Evolutionary conservation across 1,284 basidiomycete species (phyloP).

Genomic region (Vanrija sp.): DNA sequence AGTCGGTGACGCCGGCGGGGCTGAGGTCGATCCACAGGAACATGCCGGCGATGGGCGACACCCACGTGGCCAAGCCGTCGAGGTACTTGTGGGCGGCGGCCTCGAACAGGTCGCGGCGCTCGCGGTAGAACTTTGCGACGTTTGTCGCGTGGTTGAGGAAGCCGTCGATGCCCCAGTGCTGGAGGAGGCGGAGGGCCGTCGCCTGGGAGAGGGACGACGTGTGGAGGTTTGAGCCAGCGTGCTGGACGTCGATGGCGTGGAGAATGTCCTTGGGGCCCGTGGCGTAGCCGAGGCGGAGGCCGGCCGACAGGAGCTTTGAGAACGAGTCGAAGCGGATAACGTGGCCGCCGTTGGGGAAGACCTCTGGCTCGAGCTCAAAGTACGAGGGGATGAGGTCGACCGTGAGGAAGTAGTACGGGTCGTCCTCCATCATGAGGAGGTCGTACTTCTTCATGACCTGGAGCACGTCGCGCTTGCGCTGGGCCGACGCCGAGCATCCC

Average conservation of each 20-base stretch:
- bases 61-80: slow-evolving; percentile 74
- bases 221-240: slow-evolving; percentile 65
- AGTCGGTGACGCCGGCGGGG: slow-evolving; percentile 55
- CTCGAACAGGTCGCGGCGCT: slow-evolving; percentile 75
- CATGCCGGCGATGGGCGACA: slow-evolving; percentile 80
- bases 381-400: slow-evolving; percentile 61
- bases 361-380: slow-evolving; percentile 64
- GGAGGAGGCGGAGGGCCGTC: slow-evolving; percentile 65
- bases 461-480: slow-evolving; percentile 74
- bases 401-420: slow-evolving; percentile 53
- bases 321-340: slow-evolving; percentile 83
- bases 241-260: slow-evolving; percentile 66
- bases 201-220: slow-evolving; percentile 72
- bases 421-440: slow-evolving; percentile 80
- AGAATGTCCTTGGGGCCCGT: slow-evolving; percentile 73
- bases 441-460: slow-evolving; percentile 68
- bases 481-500: slow-evolving; percentile 67
- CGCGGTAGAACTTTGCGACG: slow-evolving; percentile 74
- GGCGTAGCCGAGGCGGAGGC: slow-evolving; percentile 63
- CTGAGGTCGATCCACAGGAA: slow-evolving; percentile 69
- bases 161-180: slow-evolving; percentile 71
- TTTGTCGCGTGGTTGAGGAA: slow-evolving; percentile 68
- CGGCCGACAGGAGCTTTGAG: slow-evolving; percentile 80
- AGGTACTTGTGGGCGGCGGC: slow-evolving; percentile 68
- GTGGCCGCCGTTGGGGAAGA: slow-evolving; percentile 58